phyloP scores from a whole-genome alignment of 257 asterid species.

The Orobanche coerulescens region DNA sequence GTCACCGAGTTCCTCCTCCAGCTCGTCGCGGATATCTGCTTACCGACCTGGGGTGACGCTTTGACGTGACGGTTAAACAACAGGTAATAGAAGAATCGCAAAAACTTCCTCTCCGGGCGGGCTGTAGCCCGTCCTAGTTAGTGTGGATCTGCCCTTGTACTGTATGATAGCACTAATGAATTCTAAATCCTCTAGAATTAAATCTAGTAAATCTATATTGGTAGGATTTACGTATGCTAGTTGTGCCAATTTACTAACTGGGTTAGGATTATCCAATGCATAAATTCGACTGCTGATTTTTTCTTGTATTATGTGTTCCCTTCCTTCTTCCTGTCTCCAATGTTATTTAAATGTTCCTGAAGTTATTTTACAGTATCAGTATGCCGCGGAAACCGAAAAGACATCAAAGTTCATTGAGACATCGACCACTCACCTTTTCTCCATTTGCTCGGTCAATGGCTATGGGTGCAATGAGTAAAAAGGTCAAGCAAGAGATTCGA shows the following conservation, averaged over 20 bases:
- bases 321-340: no score
- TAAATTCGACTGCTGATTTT: neutral
- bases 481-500: constrained; percentile 24
- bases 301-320: neutral
- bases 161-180: no score
- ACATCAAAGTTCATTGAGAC: constrained; percentile 21
- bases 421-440: constrained; percentile 50
- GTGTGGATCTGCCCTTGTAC: no score
- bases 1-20: no score
- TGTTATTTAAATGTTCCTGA: no score
- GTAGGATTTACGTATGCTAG: neutral
- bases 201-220: neutral
- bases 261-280: neutral
- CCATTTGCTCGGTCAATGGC: constrained; percentile 63
- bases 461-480: constrained; percentile 32
- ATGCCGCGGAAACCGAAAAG: constrained; percentile 53
- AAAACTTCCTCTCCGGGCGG: no score
- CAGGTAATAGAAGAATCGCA: no score
- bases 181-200: no score
- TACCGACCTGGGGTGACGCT: no score
- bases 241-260: neutral
- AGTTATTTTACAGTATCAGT: constrained; percentile 12
- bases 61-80: no score
- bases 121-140: no score
- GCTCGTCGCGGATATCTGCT: no score